phyloP scores from a whole-genome alignment of 2,329 filamentous ascomycete species.

The Xylaria sp. region DNA sequence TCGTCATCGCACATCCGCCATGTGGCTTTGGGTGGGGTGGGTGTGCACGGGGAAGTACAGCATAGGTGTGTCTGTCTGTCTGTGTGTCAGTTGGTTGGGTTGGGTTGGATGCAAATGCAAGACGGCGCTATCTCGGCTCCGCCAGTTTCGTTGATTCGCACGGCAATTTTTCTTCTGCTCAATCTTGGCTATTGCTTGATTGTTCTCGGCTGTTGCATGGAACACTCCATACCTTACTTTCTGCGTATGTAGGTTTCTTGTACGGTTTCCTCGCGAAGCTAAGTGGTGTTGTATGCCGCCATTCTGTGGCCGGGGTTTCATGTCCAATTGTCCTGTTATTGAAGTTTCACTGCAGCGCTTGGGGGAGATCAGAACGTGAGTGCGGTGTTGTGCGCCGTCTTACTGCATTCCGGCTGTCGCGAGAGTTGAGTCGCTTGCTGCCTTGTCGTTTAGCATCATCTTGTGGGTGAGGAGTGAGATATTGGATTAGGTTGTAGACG shows the following conservation, averaged over 20 bases:
- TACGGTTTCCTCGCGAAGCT: too few relatives aligned
- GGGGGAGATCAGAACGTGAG: neutral
- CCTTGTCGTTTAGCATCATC: neutral
- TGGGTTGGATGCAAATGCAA: slow-evolving; percentile 39
- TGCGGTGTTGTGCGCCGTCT: neutral
- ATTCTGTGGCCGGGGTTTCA: neutral
- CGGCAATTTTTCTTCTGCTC: slow-evolving; percentile 20
- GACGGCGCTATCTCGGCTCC: slow-evolving; percentile 50
- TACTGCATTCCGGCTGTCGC: slow-evolving; percentile 7
- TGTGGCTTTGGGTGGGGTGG: slow-evolving; percentile 30
- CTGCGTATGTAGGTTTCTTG: too few relatives aligned
- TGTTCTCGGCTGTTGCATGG: neutral
- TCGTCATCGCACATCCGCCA: slow-evolving; percentile 41
- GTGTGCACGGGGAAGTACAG: neutral
- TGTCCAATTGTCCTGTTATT: neutral
- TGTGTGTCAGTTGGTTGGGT: too few relatives aligned
- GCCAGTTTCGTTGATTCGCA: slow-evolving; percentile 39
- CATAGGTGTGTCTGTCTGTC: slow-evolving; percentile 17
- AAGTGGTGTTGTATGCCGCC: neutral
- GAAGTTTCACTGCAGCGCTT: slow-evolving; percentile 9
- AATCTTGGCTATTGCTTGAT: slow-evolving; percentile 32
- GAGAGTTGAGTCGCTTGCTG: too few relatives aligned
- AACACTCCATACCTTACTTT: too few relatives aligned
- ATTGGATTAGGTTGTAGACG: neutral
- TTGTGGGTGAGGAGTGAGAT: neutral